Percentiles rank a stretch among this genome's conserved stretches.
These are phyloP conservation scores for Eremothecium gossypii DNA, from an alignment of 1,139 yeast genomes.

Conservation along the genomic window DNA sequence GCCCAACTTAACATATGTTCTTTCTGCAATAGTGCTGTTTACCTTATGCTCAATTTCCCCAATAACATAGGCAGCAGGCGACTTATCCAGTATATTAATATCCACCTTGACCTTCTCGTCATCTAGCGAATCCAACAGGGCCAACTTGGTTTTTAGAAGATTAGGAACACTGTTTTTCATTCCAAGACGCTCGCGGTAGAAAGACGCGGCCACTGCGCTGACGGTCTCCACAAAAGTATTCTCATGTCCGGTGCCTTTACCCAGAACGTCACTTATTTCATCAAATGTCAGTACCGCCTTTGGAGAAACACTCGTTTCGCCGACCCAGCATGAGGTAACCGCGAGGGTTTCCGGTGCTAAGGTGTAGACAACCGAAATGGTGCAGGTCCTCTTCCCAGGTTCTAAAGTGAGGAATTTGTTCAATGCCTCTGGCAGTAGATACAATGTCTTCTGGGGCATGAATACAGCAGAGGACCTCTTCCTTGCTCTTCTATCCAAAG, in stretches of 20 bases:
- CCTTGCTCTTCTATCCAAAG: slow-evolving; percentile 80
- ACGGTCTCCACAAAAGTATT: slow-evolving; percentile 20
- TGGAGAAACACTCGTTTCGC: slow-evolving; percentile 63
- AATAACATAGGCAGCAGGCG: slow-evolving; percentile 49
- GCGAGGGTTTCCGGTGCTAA: slow-evolving; percentile 67
- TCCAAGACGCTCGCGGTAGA: slow-evolving; percentile 62
- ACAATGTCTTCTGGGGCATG: slow-evolving; percentile 68
- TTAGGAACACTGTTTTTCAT: slow-evolving; percentile 36
- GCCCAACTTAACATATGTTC: slow-evolving; percentile 65
- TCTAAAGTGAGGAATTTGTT: slow-evolving; percentile 54
- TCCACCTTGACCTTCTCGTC: slow-evolving; percentile 70
- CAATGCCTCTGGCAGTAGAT: slow-evolving; percentile 61
- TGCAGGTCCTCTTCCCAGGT: slow-evolving; percentile 51
- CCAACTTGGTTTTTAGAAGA: slow-evolving; percentile 43
- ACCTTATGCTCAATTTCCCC: slow-evolving; percentile 75
- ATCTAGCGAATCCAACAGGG: slow-evolving; percentile 71
- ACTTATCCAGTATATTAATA: slow-evolving; percentile 63
- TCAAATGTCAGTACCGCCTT: slow-evolving; percentile 32
- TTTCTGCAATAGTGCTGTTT: slow-evolving; percentile 79
- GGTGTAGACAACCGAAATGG: slow-evolving; percentile 75
- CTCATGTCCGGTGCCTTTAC: slow-evolving; percentile 22
- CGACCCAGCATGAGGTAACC: slow-evolving; percentile 69
- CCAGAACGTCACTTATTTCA: slow-evolving; percentile 27
- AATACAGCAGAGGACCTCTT: slow-evolving; percentile 86
- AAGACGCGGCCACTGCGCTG: slow-evolving; percentile 42